These are phyloP conservation scores for Colletotrichum lini DNA, from an alignment of 2,329 filamentous ascomycete species.

Conservation along the genomic window DNA sequence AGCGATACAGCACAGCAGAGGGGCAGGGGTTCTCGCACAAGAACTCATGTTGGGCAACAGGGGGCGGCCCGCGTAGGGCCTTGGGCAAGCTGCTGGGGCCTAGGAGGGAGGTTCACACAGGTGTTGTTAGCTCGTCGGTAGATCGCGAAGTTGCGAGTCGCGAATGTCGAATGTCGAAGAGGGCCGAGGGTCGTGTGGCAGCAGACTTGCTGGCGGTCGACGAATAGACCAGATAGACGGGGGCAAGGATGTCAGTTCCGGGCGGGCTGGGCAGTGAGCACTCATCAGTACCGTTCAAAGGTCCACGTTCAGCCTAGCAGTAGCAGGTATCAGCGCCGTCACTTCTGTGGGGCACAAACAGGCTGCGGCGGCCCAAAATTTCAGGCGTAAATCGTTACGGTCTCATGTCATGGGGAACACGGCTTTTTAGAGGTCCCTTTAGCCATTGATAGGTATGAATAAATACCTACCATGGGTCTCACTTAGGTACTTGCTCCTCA, in stretches of 20 bases:
- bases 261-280: conserved; percentile 28
- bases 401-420: neutral
- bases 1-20: conserved; percentile 14
- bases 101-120: neutral
- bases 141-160: conserved; percentile 31
- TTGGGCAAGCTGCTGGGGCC: conserved; percentile 28
- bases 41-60: conserved; percentile 56
- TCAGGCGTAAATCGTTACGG: conserved; percentile 24
- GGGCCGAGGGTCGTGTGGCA: conserved; percentile 9
- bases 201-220: conserved; percentile 16
- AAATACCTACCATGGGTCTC: too few species aligned
- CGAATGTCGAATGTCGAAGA: conserved; percentile 2
- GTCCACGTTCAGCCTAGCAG: conserved; percentile 13
- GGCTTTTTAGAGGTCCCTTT: conserved; percentile 10
- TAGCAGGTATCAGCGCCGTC: conserved; percentile 26
- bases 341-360: conserved; percentile 15
- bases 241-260: conserved; percentile 32
- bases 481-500: too few species aligned
- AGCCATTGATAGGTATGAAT: too few species aligned
- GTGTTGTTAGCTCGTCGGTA: conserved; percentile 25
- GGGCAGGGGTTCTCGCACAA: conserved; percentile 47
- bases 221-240: conserved; percentile 41
- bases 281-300: conserved; percentile 17
- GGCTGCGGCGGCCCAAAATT: conserved; percentile 26
- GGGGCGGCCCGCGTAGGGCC: conserved; percentile 41